phyloP scores from a whole-genome alignment of 2,329 filamentous ascomycete species.

The Colletotrichum endophyticum region DNA sequence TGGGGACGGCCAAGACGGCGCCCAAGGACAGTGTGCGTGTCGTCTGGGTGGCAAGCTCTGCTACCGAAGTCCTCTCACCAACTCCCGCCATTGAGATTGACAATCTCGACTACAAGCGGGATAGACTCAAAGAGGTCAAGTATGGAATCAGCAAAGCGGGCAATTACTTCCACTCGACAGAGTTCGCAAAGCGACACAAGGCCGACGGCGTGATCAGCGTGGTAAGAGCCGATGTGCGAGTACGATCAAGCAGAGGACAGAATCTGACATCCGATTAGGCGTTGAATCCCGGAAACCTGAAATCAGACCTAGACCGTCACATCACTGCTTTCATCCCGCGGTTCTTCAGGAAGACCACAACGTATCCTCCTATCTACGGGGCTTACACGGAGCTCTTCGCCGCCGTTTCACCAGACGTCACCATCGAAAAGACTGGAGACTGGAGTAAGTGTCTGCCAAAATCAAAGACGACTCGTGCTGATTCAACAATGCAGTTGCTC shows the following conservation, averaged over 20 bases:
- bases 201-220: conserved; percentile 24
- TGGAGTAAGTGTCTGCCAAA: conserved; percentile 26
- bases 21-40: conserved; percentile 34
- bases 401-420: conserved; percentile 47
- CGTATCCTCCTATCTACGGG: conserved; percentile 38
- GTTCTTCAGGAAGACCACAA: conserved; percentile 11
- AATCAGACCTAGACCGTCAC: conserved; percentile 35
- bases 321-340: conserved; percentile 12
- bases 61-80: conserved; percentile 27
- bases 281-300: conserved; percentile 44
- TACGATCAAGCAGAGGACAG: background rate
- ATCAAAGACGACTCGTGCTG: background rate
- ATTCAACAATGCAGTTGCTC: conserved; percentile 30
- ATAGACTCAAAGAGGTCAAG: conserved; percentile 25
- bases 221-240: background rate
- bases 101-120: conserved; percentile 31
- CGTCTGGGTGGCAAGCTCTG: conserved; percentile 36
- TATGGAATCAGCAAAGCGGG: conserved; percentile 37
- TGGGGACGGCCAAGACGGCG: conserved; percentile 31
- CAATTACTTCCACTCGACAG: conserved; percentile 34
- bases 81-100: conserved; percentile 28
- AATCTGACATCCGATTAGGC: conserved; percentile 12
- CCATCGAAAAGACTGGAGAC: conserved; percentile 36
- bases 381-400: conserved; percentile 55
- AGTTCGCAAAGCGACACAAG: conserved; percentile 32